Conservation (phyloP, 2,329 filamentous ascomycete species). For the Sporothrix pallida region DNA sequence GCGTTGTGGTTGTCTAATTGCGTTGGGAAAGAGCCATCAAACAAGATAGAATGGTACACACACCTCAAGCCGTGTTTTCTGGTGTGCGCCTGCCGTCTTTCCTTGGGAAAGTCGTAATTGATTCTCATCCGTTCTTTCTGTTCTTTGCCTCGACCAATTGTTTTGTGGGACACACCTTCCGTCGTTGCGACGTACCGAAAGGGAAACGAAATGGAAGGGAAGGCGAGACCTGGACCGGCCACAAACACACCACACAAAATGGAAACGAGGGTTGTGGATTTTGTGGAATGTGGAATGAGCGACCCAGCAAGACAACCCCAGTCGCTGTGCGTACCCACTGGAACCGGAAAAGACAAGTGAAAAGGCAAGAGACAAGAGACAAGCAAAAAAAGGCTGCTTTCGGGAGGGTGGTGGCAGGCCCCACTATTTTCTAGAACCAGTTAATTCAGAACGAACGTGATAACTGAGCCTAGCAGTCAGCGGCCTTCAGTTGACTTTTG, state of each 20-base stretch:
- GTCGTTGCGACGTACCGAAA: constrained; percentile 28
- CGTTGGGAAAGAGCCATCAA: constrained; percentile 18
- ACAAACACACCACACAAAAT: too few relatives aligned
- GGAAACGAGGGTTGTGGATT: too few relatives aligned
- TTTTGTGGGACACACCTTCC: constrained; percentile 24
- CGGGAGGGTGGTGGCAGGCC: background rate
- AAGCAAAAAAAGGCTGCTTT: constrained; percentile 17
- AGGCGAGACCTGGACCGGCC: constrained; percentile 1
- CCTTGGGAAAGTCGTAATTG: too few relatives aligned
- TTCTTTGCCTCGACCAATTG: background rate
- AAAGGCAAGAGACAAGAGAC: background rate
- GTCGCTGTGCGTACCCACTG: constrained; percentile 8
- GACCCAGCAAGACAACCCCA: constrained; percentile 16
- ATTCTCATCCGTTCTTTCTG: background rate
- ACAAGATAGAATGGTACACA: background rate
- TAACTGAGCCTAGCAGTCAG: constrained; percentile 6
- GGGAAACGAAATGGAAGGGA: constrained; percentile 26
- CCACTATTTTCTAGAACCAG: constrained; percentile 12
- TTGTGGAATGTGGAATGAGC: background rate
- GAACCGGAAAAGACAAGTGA: background rate
- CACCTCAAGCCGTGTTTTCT: background rate
- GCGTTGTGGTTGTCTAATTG: background rate
- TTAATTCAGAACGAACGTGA: background rate
- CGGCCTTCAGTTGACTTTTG: background rate
- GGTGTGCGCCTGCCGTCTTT: too few relatives aligned